Conservation (phyloP, 345 rosid genomes). For the Linum usitatissimum region DNA sequence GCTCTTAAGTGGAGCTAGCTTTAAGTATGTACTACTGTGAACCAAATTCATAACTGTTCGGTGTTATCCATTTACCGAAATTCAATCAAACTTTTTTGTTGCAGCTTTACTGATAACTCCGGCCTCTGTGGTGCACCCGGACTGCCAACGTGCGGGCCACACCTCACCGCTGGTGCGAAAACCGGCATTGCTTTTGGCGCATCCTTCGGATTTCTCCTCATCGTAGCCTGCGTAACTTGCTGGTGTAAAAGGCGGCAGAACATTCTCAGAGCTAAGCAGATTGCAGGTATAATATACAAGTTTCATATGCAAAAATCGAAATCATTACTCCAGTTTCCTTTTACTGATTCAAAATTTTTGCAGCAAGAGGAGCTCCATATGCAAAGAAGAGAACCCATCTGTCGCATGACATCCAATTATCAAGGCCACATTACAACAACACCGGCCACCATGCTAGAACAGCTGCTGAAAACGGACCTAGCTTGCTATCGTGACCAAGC, state of each 20-base stretch:
- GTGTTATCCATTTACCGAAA: background rate
- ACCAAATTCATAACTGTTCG: background rate
- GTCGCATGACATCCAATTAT: slow-evolving; percentile 75
- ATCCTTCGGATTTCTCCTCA: slow-evolving; percentile 37
- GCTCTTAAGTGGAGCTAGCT: slow-evolving; percentile 87
- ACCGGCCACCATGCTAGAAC: slow-evolving; percentile 42
- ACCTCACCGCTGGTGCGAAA: slow-evolving; percentile 69
- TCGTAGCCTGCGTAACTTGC: slow-evolving; percentile 46
- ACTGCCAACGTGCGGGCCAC: slow-evolving; percentile 68
- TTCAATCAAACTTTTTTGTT: slow-evolving; percentile 3
- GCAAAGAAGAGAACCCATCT: slow-evolving; percentile 84
- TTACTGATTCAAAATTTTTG: background rate
- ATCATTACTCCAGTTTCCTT: too few species aligned
- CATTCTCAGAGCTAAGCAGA: slow-evolving; percentile 73
- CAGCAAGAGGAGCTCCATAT: slow-evolving; percentile 97
- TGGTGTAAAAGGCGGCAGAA: slow-evolving; percentile 93
- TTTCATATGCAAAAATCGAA: background rate
- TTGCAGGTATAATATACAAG: slow-evolving; percentile 47
- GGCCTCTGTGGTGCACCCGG: slow-evolving; percentile 99
- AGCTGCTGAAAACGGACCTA: slow-evolving; percentile 75
- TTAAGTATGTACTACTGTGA: slow-evolving; percentile 47
- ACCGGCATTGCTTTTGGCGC: slow-evolving; percentile 66
- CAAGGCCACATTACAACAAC: slow-evolving; percentile 39
- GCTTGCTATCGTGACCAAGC: slow-evolving; percentile 42
- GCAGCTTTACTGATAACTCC: slow-evolving; percentile 89